These are phyloP conservation scores for Oryza meridionalis DNA, from an alignment of 176 grass and related monocot genomes.

Conservation along the genomic window DNA sequence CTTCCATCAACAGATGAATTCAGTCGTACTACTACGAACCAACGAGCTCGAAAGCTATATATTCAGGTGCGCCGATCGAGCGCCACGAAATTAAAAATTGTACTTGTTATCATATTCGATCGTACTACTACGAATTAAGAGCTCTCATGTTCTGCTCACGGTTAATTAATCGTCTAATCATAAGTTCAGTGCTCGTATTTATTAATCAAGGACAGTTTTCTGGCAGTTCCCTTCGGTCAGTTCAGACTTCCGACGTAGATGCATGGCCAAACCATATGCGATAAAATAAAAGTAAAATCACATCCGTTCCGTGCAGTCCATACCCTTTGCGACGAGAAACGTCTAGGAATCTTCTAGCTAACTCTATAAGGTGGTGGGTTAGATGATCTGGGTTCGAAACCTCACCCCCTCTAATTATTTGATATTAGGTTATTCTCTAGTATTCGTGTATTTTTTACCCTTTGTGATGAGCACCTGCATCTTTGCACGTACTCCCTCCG, in stretches of 20 bases:
- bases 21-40: too few relatives aligned
- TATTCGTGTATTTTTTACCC: too few relatives aligned
- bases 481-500: too few relatives aligned
- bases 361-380: too few relatives aligned
- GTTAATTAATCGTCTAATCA: not conserved
- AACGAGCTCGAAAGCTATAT: too few relatives aligned
- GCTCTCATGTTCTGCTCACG: not conserved
- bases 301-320: not conserved
- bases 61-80: too few relatives aligned
- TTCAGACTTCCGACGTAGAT: not conserved
- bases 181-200: not conserved
- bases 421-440: too few relatives aligned
- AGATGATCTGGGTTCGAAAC: too few relatives aligned
- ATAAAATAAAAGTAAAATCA: not conserved
- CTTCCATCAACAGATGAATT: not conserved
- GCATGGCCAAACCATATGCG: not conserved
- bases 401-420: too few relatives aligned
- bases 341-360: too few relatives aligned
- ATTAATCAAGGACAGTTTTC: not conserved
- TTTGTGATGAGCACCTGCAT: too few relatives aligned
- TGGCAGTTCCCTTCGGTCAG: not conserved
- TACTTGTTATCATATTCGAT: not conserved
- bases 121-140: not conserved
- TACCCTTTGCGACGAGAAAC: not conserved
- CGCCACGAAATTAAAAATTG: too few relatives aligned